phyloP scores from a whole-genome alignment of 768 basidiomycete species.

The Ramaria sp. region DNA sequence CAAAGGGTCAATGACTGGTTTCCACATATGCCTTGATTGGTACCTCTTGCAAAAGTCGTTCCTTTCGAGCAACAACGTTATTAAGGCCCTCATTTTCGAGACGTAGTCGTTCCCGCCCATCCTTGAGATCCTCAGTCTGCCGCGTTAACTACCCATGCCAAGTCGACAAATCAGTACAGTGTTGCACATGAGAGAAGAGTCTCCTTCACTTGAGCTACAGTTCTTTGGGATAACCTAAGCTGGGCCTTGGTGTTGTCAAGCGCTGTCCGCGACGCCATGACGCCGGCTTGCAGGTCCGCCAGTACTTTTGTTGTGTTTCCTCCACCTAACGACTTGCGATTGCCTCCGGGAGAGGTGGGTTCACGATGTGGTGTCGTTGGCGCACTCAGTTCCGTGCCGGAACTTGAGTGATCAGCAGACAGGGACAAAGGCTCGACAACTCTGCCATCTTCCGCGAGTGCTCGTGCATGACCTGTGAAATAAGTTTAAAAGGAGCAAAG shows the following conservation, averaged over 20 bases:
- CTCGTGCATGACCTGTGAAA: slow-evolving; percentile 66
- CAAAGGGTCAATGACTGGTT: background rate
- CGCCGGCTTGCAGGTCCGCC: slow-evolving; percentile 78
- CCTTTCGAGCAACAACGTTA: slow-evolving; percentile 81
- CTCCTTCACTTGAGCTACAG: slow-evolving; percentile 48
- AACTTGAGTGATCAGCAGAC: slow-evolving; percentile 15
- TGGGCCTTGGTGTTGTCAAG: slow-evolving; percentile 83
- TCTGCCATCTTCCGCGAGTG: slow-evolving; percentile 65
- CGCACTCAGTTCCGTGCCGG: slow-evolving; percentile 19
- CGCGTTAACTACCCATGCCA: slow-evolving; percentile 41
- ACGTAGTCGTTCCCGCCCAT: slow-evolving; percentile 70
- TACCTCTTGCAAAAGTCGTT: slow-evolving; percentile 79
- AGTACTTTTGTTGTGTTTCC: slow-evolving; percentile 72
- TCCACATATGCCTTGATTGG: slow-evolving; percentile 8
- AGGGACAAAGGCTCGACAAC: slow-evolving; percentile 20
- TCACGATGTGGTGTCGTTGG: slow-evolving; percentile 30
- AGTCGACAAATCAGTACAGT: background rate
- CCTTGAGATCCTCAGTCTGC: slow-evolving; percentile 83
- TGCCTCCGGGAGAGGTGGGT: slow-evolving; percentile 31
- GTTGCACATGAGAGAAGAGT: slow-evolving; percentile 1
- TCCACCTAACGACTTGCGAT: slow-evolving; percentile 39
- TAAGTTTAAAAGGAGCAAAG: slow-evolving; percentile 9
- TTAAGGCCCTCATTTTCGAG: slow-evolving; percentile 83
- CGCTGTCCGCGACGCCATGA: slow-evolving; percentile 66
- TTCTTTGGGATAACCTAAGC: slow-evolving; percentile 68